A percentile compares a stretch with the other conserved stretches of the same genome.
Evolutionary conservation across 164 flowering plant genomes (phyloP).

Genomic region (Vitis vinifera): ASM3070453v1 NC_081810.1:544501-545000

Average conservation of each 20-base stretch:
- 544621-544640: conserved; percentile 85
- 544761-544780: not conserved
- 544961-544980: no score
- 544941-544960: no score
- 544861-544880: no score
- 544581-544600: conserved; percentile 83
- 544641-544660: conserved; percentile 30
- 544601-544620: conserved; percentile 81
- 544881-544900: no score
- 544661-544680: not conserved
- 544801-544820: not conserved
- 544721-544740: not conserved
- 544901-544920: no score
- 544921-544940: no score
- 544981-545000: no score
- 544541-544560: conserved; percentile 65
- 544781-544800: not conserved
- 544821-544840: no score
- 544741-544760: not conserved
- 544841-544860: no score
- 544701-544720: not conserved
- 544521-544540: conserved; percentile 58
- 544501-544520: not conserved
- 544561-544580: conserved; percentile 74
- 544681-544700: not conserved